Base-by-base conservation (phyloP, 2,329 filamentous ascomycete species). In the Sphaerulina vaccinii region DNA sequence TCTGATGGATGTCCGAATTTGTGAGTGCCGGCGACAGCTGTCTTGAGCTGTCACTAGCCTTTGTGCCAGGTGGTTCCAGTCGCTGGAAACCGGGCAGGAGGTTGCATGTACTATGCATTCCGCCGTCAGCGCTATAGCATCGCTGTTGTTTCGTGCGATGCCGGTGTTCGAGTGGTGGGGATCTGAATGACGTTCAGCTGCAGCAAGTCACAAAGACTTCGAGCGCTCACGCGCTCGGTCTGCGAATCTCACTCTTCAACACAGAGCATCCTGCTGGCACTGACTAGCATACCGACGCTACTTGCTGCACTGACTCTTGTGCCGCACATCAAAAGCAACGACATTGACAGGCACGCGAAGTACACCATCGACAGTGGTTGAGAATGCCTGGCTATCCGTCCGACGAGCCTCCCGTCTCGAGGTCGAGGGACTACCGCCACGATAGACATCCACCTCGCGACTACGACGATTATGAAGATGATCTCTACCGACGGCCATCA, bases 341-440 rank as follows among this genome's bases (percentile, higher is more conserved):
- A 48, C 38, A n/a, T n/a, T n/a, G n/a, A n/a, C n/a, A n/a, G n/a
- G n/a, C n/a, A n/a, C n/a, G n/a, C n/a, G n/a, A n/a, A n/a, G n/a
- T n/a, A n/a, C n/a, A n/a, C n/a, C n/a, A n/a, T n/a, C n/a, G n/a
- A n/a, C n/a, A n/a, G n/a, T n/a, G n/a, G n/a, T n/a, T n/a, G n/a
- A 38, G 4, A 29, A 58, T 62, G 57, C 51, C 52, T 41, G 49
- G 53, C 23, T 59, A 59, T 36, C 51, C n/a, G n/a, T n/a, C 57
- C 32, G 60, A 62, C 38, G 53, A 56, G n/a, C 46, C 49, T 13
- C 42, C 36, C 23, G 45, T 39, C 5, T 49, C 52, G 24, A 36
- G 51, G 29, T 37, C 38, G 42, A 53, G 52, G 33, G 49, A 51
- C 39, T 27, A 41, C 42, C 58, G 47, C 22, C 54, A 57, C 32